Conservation (phyloP, 2,329 filamentous ascomycete genomes). For the Aspergillus sp. region DNA sequence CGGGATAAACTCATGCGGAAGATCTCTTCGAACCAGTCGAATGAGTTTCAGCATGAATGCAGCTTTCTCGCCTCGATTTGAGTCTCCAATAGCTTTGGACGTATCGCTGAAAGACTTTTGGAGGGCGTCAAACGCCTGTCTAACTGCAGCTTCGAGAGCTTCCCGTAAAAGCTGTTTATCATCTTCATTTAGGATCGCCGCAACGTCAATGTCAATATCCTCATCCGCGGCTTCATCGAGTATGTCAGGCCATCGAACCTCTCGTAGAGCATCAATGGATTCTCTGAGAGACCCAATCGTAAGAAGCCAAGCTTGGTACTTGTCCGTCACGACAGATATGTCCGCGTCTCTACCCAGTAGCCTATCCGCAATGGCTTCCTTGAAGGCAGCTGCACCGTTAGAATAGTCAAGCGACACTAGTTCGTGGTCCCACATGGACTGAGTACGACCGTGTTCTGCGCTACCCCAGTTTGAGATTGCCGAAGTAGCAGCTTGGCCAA, state of each 20-base stretch:
- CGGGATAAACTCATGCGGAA: constrained; percentile 54
- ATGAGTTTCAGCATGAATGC: constrained; percentile 70
- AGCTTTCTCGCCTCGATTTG: constrained; percentile 50
- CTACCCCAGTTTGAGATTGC: constrained; percentile 62
- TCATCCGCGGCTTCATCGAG: constrained; percentile 42
- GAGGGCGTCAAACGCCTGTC: constrained; percentile 59
- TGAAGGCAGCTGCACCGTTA: constrained; percentile 66
- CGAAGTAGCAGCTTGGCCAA: constrained; percentile 64
- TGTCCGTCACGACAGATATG: constrained; percentile 60
- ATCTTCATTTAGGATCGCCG: constrained; percentile 63
- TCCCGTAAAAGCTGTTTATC: constrained; percentile 66
- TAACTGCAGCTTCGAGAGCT: constrained; percentile 57
- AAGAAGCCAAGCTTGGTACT: constrained; percentile 72
- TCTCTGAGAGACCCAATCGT: constrained; percentile 57
- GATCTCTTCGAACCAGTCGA: constrained; percentile 68
- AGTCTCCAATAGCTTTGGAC: constrained; percentile 49
- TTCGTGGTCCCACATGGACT: constrained; percentile 66
- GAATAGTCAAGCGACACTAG: constrained; percentile 65
- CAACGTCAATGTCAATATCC: constrained; percentile 35
- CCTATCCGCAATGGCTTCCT: constrained; percentile 66
- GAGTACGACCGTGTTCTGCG: constrained; percentile 51
- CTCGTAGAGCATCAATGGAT: constrained; percentile 35
- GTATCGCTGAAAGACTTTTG: constrained; percentile 42
- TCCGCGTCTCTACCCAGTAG: constrained; percentile 71
- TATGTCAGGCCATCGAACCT: constrained; percentile 37